These are phyloP conservation scores for Fusarium setosum DNA, from an alignment of 2,329 filamentous ascomycete species.

Conservation along the genomic window DNA sequence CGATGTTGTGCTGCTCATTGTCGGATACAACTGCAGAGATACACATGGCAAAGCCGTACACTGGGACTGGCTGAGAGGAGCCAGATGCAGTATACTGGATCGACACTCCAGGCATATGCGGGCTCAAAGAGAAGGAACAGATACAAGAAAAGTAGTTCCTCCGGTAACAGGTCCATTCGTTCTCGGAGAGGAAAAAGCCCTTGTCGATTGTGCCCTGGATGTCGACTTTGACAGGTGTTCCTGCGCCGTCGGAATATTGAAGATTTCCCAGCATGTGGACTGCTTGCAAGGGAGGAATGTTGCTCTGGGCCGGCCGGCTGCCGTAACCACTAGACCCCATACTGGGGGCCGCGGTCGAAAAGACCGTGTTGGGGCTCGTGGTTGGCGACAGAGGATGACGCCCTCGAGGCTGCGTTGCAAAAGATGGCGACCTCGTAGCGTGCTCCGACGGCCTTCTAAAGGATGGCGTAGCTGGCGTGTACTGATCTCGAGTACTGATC, in stretches of 20 bases:
- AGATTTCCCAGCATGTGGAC: slow-evolving; percentile 69
- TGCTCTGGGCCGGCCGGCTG: slow-evolving; percentile 44
- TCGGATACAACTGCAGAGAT: slow-evolving; percentile 87
- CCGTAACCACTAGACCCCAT: slow-evolving; percentile 61
- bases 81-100: slow-evolving; percentile 63
- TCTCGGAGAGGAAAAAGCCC: slow-evolving; percentile 84
- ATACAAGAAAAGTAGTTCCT: slow-evolving; percentile 91
- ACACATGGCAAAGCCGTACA: slow-evolving; percentile 83
- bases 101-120: slow-evolving; percentile 59
- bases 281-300: slow-evolving; percentile 64
- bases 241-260: slow-evolving; percentile 64
- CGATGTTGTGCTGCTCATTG: slow-evolving; percentile 79
- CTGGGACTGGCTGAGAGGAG: slow-evolving; percentile 68
- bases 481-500: slow-evolving; percentile 65
- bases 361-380: slow-evolving; percentile 59
- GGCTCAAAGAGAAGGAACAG: slow-evolving; percentile 79
- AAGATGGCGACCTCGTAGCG: slow-evolving; percentile 63
- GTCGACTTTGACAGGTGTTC: slow-evolving; percentile 71
- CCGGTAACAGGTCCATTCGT: slow-evolving; percentile 92
- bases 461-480: slow-evolving; percentile 61
- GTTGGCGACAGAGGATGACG: slow-evolving; percentile 66
- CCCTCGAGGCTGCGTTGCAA: slow-evolving; percentile 55
- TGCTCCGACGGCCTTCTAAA: slow-evolving; percentile 63
- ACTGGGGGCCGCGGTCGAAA: slow-evolving; percentile 56
- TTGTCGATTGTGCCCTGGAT: slow-evolving; percentile 88